A percentile compares a stretch with the other conserved stretches of the same genome.
Evolutionary conservation across 2,329 filamentous ascomycete species (phyloP).

Genomic region (Calonectria leucothoes): DNA sequence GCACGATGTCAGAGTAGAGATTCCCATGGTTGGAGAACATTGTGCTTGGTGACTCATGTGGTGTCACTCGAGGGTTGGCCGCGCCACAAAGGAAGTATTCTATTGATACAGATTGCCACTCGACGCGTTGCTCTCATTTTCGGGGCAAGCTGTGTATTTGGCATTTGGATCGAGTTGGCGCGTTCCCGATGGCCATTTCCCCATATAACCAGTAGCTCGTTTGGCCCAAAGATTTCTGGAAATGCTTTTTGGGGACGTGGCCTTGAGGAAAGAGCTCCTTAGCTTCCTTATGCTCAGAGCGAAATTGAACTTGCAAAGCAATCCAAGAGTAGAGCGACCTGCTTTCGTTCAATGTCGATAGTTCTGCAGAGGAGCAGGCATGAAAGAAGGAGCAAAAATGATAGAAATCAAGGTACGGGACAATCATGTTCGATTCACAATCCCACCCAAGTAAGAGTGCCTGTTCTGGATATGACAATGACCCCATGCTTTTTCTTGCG

Average conservation of each 20-base stretch:
- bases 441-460: background rate
- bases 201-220: background rate
- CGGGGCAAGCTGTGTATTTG: too few species aligned
- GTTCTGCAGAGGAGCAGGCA: background rate
- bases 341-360: background rate
- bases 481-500: background rate
- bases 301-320: background rate
- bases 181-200: background rate
- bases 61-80: too few species aligned
- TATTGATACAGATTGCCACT: too few species aligned
- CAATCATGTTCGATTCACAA: background rate
- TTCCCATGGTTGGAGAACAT: too few species aligned
- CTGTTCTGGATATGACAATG: background rate
- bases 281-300: background rate
- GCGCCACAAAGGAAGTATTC: too few species aligned
- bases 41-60: too few species aligned
- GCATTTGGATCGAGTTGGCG: too few species aligned
- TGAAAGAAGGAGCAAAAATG: background rate
- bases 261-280: background rate
- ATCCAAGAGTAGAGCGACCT: background rate
- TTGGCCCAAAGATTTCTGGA: background rate
- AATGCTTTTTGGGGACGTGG: background rate
- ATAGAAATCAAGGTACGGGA: constrained; percentile 5
- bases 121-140: too few species aligned
- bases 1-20: too few species aligned